These are phyloP conservation scores for Euphorbia lathyris DNA, from an alignment of 345 rosid species.

Conservation along the genomic window DNA sequence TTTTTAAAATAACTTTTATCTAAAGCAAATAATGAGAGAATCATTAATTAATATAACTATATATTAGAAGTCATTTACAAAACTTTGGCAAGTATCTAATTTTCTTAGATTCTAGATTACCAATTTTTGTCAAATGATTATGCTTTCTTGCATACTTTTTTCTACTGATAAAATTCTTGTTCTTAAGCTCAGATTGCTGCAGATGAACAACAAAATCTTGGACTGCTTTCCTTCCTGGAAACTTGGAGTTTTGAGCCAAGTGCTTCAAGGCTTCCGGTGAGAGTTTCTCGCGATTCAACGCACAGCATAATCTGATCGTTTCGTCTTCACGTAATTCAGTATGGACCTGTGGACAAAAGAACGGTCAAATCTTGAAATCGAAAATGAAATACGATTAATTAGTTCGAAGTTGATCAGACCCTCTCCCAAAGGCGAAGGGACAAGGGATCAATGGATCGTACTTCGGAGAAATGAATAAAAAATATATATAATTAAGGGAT, in stretches of 20 bases:
- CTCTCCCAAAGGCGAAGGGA: no score
- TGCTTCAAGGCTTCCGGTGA: constrained; percentile 34
- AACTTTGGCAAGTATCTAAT: constrained; percentile 34
- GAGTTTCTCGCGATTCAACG: constrained; percentile 44
- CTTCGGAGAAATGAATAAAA: no score
- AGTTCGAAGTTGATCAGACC: no score
- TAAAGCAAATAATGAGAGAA: no score
- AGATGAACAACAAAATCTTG: constrained; percentile 22
- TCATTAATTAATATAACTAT: no score
- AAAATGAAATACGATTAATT: background rate
- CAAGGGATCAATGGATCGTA: no score
- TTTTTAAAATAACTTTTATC: no score
- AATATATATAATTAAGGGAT: no score
- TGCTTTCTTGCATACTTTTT: constrained; percentile 19
- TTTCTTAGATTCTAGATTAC: constrained; percentile 10
- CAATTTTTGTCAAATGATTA: constrained; percentile 14
- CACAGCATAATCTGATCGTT: constrained; percentile 33
- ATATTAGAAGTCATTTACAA: constrained; percentile 27
- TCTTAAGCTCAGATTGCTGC: constrained; percentile 14
- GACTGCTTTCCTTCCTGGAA: constrained; percentile 33
- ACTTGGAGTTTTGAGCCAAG: constrained; percentile 33
- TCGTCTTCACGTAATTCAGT: constrained; percentile 27
- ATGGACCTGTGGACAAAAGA: constrained; percentile 40
- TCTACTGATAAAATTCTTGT: constrained; percentile 16
- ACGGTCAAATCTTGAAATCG: constrained; percentile 1